Evolutionary conservation across 208 protist species (phyloP), one percentile per base, ranked within the genome.

Genomic region (Phytomonas sp.): DNA sequence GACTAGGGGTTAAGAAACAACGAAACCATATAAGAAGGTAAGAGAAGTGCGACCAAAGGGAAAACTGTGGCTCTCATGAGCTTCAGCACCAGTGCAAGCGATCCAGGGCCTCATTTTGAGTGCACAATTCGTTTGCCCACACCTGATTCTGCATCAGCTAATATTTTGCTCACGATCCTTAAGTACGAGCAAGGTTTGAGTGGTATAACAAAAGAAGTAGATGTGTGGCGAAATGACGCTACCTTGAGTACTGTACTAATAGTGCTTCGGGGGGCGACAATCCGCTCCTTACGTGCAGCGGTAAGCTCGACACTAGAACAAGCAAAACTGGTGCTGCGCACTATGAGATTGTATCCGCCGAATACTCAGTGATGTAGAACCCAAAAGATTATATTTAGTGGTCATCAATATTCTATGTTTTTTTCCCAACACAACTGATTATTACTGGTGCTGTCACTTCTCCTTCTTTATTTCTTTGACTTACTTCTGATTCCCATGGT

Each of bases 291-390:
- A 66, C 81, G 81, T 26, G 69, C 74, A 29, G 81, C 78, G 23
- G 66, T 90, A 29, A 75, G 74, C 10, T 73, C 80, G 12, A 67
- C 83, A 42, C 45, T 85, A 40, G 78, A 83, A 70, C 84, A 90
- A 61, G 42, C 61, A 5, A 91, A 83, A 67, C 77, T 91, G 26
- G 71, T 85, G 16, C 66, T 86, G 29, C 71, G 85, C 32, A 88
- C 82, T 26, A 66, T 88, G 61, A 69, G 80, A 23, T 76, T 80
- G 10, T 87, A 86, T 40, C 74, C 80, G 16, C 60, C 73, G n/a
- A 29, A 40, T 34, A 59, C 60, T 59, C 36, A 70, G 69, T 64
- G 19, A 60, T 34, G 37, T 11, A 26, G 0, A 30, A 49, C 23
- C 19, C 63, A 76, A 60, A 29, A 52, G 10, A 30, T 34, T 36